Base-by-base conservation (phyloP, 495 filamentous ascomycete species). In the Hyaloscypha bicolor region DNA sequence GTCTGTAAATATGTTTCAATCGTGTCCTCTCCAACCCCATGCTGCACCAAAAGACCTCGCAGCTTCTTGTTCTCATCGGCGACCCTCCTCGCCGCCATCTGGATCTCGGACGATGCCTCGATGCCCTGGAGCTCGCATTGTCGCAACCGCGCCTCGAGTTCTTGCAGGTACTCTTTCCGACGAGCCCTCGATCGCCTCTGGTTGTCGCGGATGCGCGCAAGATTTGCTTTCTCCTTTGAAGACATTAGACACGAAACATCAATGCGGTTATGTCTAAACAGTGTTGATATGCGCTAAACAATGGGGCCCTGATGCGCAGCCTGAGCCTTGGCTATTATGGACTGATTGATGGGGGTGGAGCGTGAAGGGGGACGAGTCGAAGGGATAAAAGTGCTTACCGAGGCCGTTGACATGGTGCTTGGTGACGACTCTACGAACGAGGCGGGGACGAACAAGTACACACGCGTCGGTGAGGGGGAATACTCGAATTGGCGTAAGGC, bases 121-220 rank as follows among this genome's bases (percentile, higher is more conserved):
- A 87, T 76, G 16, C 90, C 87, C 25, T 78, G 72, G 11, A 76
- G 77, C 72, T 93, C 87, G 69, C 80, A 88, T 9, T 77, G 67
- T n/a, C 83, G 82, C 55, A 92, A 73, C 64, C 85, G 87, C 52
- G 82, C 74, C 73, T 95, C 92, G 33, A 95, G 80, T 29, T 90
- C 87, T 39, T 85, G 78, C 22, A 92, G 76, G 73, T 96, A 91
- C 73, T 93, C 88, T 77, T 91, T 93, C 66, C 86, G 86, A 29
- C 88, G 82, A 14, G 91, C 91, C 30, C 92, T 87, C 56, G 90
- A 93, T 45, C 88, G 89, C 53, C 92, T 86, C 72, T 95, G 92
- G 74, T 95, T 95, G 57, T 94, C 90, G n/a, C 92, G 84, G 56
- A 88, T 82, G 51, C 87, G 86, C 25, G 78, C 77, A 25, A 85